These are phyloP conservation scores for Stereocaulon alpinum DNA, from an alignment of 495 filamentous ascomycete species.

Conservation along the genomic window DNA sequence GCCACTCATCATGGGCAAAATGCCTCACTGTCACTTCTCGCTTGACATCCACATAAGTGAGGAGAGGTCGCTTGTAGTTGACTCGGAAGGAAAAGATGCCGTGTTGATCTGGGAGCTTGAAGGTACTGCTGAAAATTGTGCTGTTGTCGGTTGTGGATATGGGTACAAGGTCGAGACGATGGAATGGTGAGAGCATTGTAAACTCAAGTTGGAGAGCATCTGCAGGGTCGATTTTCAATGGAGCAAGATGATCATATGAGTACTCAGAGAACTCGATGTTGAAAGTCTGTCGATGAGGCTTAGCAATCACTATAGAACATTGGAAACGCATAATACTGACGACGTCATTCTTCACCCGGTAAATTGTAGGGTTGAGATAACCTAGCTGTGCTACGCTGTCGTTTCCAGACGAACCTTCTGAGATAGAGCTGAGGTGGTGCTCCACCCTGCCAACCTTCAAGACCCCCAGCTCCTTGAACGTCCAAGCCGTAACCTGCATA, in stretches of 20 bases:
- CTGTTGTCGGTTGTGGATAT: constrained; percentile 49
- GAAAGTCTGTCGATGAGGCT: constrained; percentile 53
- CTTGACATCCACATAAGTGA: constrained; percentile 88
- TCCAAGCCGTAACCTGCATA: constrained; percentile 73
- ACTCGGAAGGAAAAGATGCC: constrained; percentile 95
- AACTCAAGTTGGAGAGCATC: constrained; percentile 90
- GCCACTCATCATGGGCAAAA: constrained; percentile 95
- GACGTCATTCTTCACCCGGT: constrained; percentile 93
- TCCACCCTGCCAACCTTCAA: constrained; percentile 73
- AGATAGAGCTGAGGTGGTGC: constrained; percentile 58
- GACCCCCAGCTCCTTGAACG: constrained; percentile 88
- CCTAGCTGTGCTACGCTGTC: constrained; percentile 30
- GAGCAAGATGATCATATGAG: constrained; percentile 52
- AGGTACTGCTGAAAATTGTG: constrained; percentile 62
- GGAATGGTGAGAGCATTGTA: constrained; percentile 96
- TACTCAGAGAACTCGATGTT: constrained; percentile 84
- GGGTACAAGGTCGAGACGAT: constrained; percentile 68
- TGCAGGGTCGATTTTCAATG: constrained; percentile 55
- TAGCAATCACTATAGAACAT: constrained; percentile 19
- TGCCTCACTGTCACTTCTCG: constrained; percentile 86
- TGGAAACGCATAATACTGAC: constrained; percentile 45
- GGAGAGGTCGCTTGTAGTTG: constrained; percentile 91
- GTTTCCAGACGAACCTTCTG: constrained; percentile 23
- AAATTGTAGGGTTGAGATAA: constrained; percentile 73
- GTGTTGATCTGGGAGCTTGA: constrained; percentile 87